These are phyloP conservation scores for Clarireedia sp. DNA, from an alignment of 2,329 filamentous ascomycete genomes.

Conservation along the genomic window DNA sequence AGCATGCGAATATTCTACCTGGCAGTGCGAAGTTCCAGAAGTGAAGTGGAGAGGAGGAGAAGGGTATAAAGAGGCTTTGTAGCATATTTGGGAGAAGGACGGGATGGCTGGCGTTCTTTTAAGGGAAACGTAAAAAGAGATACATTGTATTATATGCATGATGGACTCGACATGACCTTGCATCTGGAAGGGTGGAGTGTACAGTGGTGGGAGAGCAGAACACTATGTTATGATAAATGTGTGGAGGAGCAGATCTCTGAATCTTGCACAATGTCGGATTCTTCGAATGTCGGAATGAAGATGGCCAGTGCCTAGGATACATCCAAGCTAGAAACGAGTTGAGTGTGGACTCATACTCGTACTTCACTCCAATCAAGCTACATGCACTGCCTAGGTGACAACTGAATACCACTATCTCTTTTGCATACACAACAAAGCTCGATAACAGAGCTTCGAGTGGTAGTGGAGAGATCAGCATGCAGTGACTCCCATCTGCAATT, in stretches of 20 bases:
- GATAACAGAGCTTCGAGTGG: no score
- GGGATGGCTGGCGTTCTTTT: conserved; percentile 5
- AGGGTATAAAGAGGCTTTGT: conserved; percentile 2
- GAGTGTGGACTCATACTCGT: no score
- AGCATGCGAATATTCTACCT: conserved; percentile 12
- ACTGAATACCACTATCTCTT: no score
- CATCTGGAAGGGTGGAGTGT: conserved; percentile 4
- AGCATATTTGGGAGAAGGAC: conserved; percentile 7
- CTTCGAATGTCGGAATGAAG: no score
- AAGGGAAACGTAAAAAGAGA: background rate
- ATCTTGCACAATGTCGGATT: no score
- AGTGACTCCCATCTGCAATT: no score
- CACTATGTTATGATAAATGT: conserved; percentile 3
- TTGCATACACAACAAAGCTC: no score
- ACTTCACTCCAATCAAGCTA: no score
- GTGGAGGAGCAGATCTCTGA: background rate
- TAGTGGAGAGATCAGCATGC: no score
- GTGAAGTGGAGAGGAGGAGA: background rate
- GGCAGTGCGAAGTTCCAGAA: background rate
- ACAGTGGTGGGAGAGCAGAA: background rate
- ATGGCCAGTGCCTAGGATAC: no score
- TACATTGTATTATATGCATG: conserved; percentile 9
- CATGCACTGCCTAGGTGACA: no score
- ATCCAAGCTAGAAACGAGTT: no score
- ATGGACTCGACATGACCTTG: conserved; percentile 4